These are phyloP conservation scores for Podila epigama DNA, from an alignment of 192 early-diverging fungal genomes.

Conservation along the genomic window DNA sequence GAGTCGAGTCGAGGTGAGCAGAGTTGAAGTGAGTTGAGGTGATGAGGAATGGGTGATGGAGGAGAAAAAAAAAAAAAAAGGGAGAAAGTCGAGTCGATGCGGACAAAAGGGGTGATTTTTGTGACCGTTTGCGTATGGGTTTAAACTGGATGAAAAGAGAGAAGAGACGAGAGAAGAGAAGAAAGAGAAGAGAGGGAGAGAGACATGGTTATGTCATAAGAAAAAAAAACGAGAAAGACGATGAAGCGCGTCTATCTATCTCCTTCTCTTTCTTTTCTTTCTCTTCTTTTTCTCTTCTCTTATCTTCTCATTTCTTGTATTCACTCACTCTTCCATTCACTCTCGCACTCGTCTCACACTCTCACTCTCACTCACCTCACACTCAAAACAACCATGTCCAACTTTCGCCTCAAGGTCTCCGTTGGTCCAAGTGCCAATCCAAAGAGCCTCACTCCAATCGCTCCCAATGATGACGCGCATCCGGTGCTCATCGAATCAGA, in stretches of 20 bases:
- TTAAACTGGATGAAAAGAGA: too few species aligned
- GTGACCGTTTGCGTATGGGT: not conserved
- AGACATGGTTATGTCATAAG: not conserved
- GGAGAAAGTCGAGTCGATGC: too few species aligned
- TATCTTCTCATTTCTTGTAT: slow-evolving; percentile 1
- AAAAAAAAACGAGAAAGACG: not conserved
- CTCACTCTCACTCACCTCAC: not conserved
- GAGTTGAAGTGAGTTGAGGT: not conserved
- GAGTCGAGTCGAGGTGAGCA: not conserved
- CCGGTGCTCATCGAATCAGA: slow-evolving; percentile 21
- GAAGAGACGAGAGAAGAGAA: not conserved
- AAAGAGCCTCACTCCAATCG: slow-evolving; percentile 3
- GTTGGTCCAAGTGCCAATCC: slow-evolving; percentile 6
- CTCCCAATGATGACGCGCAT: slow-evolving; percentile 20
- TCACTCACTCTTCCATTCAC: not conserved
- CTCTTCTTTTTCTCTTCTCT: not conserved
- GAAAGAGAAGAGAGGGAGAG: not conserved
- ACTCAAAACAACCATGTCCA: not conserved
- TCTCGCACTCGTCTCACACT: not conserved
- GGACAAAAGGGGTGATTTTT: too few species aligned
- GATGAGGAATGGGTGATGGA: not conserved
- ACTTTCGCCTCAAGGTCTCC: slow-evolving; percentile 13
- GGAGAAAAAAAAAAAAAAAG: not conserved
- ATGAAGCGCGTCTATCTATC: not conserved
- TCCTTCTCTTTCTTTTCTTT: not conserved